phyloP scores from a whole-genome alignment of 2,329 filamentous ascomycete genomes.

The Pseudopithomyces maydicus region DNA sequence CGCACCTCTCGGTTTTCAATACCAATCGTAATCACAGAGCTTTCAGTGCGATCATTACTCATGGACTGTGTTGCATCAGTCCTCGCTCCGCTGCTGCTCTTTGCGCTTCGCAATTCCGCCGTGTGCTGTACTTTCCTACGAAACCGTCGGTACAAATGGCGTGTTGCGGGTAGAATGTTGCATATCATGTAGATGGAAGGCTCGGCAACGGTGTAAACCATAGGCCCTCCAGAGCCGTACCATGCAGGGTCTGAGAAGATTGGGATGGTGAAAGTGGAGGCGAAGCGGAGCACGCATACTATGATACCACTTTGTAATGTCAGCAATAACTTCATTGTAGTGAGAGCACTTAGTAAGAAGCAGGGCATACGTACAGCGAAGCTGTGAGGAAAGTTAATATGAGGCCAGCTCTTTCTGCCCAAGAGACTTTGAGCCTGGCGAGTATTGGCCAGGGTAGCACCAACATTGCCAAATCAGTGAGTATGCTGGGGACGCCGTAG shows the following conservation, averaged over 20 bases:
- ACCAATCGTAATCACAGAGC: no score
- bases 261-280: slow-evolving; percentile 1
- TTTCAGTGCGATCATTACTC: not conserved
- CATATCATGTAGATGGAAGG: slow-evolving; percentile 7
- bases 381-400: slow-evolving; percentile 5
- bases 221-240: slow-evolving; percentile 3
- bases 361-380: slow-evolving; percentile 1
- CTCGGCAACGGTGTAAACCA: slow-evolving; percentile 8
- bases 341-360: no score
- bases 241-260: slow-evolving; percentile 3
- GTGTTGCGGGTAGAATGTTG: slow-evolving; percentile 6
- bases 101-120: not conserved
- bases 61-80: not conserved
- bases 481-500: slow-evolving; percentile 13
- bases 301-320: not conserved
- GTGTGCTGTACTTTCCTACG: not conserved
- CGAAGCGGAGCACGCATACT: slow-evolving; percentile 1
- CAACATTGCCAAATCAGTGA: slow-evolving; percentile 12
- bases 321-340: not conserved
- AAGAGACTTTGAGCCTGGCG: not conserved
- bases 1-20: not conserved
- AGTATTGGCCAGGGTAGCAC: slow-evolving; percentile 12
- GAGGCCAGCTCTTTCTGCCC: not conserved
- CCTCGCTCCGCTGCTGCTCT: not conserved
- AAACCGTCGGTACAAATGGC: not conserved